Base-by-base conservation (phyloP, 805 yeast species). In the Kodamaea hsintzibuensis region DNA sequence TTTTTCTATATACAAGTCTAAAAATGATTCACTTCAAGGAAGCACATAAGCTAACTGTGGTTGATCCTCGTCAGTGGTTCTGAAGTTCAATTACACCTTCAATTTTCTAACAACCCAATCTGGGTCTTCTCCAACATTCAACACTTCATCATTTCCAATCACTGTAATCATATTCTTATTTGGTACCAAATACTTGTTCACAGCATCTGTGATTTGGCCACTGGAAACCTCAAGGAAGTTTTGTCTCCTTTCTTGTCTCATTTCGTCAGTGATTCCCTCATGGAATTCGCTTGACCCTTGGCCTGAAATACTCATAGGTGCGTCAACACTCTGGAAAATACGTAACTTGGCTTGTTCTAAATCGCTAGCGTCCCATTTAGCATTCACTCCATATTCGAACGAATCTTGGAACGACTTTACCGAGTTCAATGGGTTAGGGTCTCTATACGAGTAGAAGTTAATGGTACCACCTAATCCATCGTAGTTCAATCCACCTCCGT, bases 401-500 rank as follows among this genome's bases (percentile, higher is more conserved):
- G 74, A 71, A 3, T 76, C 70, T 22, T 71, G 66, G 65, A 89
- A 89, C 1, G 88, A 81, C 2, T 75, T 70, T 9, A 89, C 67
- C 1, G 97, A 87, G 58, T 83, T 82, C 39, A 79, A 65, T 0
- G 97, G 90, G 58, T 89, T 86, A 14, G 99, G 99, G 68, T 95
- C 99, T 61, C 99, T 81, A 74, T 93, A 95, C 0, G 98, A 91
- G 71, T 88, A 95, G 72, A 80, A 91, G 35, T 88, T 81, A 63
- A 93, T 83, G 2, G 85, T 62, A 0, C 98, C 98, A 49, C 88
- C 90, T 18, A 89, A 66, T 0, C 93, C 91, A 66, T 86, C 89
- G 67, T 86, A 95, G 7, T 82, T 73, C 3, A 96, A 88, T 3
- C 99, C 99, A 5, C 97, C 98, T 7, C 99, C 99, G 66, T 95